phyloP scores from a whole-genome alignment of 1,284 basidiomycete species.

The Afroboletus lepidellus region DNA sequence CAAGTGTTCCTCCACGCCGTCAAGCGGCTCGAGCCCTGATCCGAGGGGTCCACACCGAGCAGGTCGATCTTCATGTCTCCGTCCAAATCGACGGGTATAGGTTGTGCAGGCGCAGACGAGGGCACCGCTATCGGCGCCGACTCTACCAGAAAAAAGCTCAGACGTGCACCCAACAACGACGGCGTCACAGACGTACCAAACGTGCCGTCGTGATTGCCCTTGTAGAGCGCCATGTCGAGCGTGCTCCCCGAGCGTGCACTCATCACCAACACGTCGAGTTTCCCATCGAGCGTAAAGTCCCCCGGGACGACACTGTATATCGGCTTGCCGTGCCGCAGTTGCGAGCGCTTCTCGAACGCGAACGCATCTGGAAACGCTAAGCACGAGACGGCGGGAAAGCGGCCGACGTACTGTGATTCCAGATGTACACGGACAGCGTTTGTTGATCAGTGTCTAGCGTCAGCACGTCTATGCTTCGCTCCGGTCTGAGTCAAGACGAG shows the following conservation, averaged over 20 bases:
- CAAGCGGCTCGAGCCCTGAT: conserved; percentile 40
- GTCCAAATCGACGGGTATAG: conserved; percentile 83
- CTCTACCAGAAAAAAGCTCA: conserved; percentile 33
- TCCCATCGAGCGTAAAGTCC: conserved; percentile 91
- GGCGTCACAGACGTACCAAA: conserved; percentile 55
- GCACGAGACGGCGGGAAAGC: not conserved
- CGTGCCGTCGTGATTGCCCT: conserved; percentile 58
- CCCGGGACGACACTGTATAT: conserved; percentile 85
- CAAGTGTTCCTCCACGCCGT: conserved; percentile 78
- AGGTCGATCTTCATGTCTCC: conserved; percentile 90
- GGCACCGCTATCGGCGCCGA: conserved; percentile 51
- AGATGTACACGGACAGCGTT: conserved; percentile 73
- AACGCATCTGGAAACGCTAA: conserved; percentile 51
- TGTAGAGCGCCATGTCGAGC: conserved; percentile 69
- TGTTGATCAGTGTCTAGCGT: conserved; percentile 72
- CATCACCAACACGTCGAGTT: conserved; percentile 89
- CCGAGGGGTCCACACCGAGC: conserved; percentile 60
- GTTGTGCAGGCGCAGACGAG: conserved; percentile 72
- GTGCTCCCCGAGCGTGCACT: conserved; percentile 50
- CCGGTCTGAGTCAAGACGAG: conserved; percentile 6
- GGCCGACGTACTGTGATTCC: conserved; percentile 70
- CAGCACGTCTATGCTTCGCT: conserved; percentile 76
- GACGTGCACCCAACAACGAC: not conserved
- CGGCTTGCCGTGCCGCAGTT: conserved; percentile 53
- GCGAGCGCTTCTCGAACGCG: conserved; percentile 52